Conservation (phyloP, 2,329 filamentous ascomycete species). For the Coniochaeta sp. region DNA sequence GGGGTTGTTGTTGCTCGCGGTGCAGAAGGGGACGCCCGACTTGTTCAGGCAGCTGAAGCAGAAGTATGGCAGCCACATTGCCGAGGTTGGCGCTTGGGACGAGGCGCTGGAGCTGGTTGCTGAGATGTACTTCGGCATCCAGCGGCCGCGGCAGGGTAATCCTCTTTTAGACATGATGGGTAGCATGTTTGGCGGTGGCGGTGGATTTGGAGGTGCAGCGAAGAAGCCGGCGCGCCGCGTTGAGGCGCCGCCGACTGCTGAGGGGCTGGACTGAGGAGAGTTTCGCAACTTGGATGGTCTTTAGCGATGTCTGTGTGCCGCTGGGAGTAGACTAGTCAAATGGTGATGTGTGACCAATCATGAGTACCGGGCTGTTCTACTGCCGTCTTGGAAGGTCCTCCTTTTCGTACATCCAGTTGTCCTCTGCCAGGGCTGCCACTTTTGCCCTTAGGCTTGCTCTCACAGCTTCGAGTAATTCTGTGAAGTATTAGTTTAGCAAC, state of each 20-base stretch:
- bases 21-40: conserved; percentile 72
- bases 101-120: conserved; percentile 79
- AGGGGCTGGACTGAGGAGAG: conserved; percentile 47
- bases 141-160: conserved; percentile 81
- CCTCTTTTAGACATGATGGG: conserved; percentile 98
- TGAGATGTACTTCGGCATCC: conserved; percentile 95
- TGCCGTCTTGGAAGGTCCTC: conserved; percentile 43
- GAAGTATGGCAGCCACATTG: conserved; percentile 74
- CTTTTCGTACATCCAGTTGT: conserved; percentile 86
- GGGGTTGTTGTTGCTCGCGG: conserved; percentile 71
- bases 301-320: background rate
- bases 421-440: conserved; percentile 66
- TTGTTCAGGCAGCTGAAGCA: conserved; percentile 73
- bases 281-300: background rate
- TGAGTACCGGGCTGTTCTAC: background rate
- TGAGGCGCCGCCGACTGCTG: conserved; percentile 43
- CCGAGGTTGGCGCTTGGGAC: conserved; percentile 70
- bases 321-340: background rate
- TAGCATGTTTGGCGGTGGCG: conserved; percentile 77
- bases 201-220: conserved; percentile 26
- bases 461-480: conserved; percentile 63
- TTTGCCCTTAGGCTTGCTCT: conserved; percentile 64
- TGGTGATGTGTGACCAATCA: background rate
- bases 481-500: background rate
- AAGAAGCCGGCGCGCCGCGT: conserved; percentile 35